These are phyloP conservation scores for Amborella trichopoda DNA, from an alignment of 164 flowering plant species.

Conservation along the genomic window DNA sequence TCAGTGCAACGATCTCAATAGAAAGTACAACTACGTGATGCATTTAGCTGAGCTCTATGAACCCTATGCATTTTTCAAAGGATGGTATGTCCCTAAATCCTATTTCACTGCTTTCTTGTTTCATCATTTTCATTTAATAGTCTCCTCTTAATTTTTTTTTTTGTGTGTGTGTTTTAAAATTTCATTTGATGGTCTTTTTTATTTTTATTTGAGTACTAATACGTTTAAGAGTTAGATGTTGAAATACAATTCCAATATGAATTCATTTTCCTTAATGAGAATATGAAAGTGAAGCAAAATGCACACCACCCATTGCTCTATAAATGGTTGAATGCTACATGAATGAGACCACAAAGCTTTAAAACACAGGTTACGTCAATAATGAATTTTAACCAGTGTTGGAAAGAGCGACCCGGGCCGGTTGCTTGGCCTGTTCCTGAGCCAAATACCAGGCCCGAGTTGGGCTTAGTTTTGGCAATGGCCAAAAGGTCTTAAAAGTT, in stretches of 20 bases:
- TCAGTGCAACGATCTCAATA: slow-evolving; percentile 14
- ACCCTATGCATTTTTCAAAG: slow-evolving; percentile 49
- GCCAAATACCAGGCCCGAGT: not conserved
- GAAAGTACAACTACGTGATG: slow-evolving; percentile 29
- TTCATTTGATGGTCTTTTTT: not conserved
- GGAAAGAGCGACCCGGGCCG: not conserved
- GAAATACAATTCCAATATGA: not conserved
- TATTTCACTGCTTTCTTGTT: not conserved
- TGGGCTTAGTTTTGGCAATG: not conserved
- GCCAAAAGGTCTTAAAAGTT: not conserved
- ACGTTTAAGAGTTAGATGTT: not conserved
- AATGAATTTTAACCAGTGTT: too few species aligned
- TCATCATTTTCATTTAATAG: not conserved
- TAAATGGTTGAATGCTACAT: too few species aligned
- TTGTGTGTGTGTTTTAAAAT: not conserved
- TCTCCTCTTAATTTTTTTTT: not conserved
- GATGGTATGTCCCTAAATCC: slow-evolving; percentile 20
- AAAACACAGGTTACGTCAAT: too few species aligned
- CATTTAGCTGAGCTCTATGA: slow-evolving; percentile 38
- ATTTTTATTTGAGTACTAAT: not conserved
- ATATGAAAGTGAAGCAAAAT: too few species aligned
- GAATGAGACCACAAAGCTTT: too few species aligned
- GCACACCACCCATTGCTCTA: too few species aligned
- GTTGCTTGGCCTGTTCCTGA: not conserved
- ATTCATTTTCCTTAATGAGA: too few species aligned